A percentile compares a stretch with the other conserved stretches of the same genome.
Evolutionary conservation across 1,284 basidiomycete genomes (phyloP).

Genomic region (Cystobasidium slooffiae): DNA sequence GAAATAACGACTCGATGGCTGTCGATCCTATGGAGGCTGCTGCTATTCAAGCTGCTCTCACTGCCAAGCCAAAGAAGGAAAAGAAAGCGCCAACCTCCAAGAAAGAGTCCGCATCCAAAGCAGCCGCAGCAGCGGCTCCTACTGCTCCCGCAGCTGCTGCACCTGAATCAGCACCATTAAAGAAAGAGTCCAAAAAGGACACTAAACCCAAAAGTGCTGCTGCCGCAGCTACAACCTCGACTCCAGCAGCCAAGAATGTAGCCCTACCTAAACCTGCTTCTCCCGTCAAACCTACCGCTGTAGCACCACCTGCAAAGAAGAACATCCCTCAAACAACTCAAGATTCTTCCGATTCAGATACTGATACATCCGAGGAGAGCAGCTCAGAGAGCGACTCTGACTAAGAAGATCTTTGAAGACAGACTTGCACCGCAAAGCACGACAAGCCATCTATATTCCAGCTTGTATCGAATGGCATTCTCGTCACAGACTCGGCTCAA

Average conservation of each 20-base stretch:
- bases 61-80: conserved; percentile 29
- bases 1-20: not conserved
- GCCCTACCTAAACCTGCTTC: conserved; percentile 22
- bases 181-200: conserved; percentile 22
- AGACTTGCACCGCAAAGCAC: not conserved
- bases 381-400: not conserved
- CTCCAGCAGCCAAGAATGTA: conserved; percentile 13
- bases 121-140: not conserved
- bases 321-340: conserved; percentile 25
- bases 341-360: conserved; percentile 11
- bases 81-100: conserved; percentile 24
- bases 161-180: not conserved
- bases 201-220: conserved; percentile 3
- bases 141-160: not conserved
- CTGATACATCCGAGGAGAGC: not conserved
- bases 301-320: conserved; percentile 31
- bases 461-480: too few species aligned
- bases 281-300: too few species aligned
- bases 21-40: conserved; percentile 16
- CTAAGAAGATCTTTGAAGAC: not conserved
- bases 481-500: too few species aligned
- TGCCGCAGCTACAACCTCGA: conserved; percentile 25
- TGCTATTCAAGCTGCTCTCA: conserved; percentile 15
- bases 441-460: too few species aligned
- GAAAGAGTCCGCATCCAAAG: conserved; percentile 8